Conservation (phyloP, 345 rosid genomes). For the Eucalyptus cloeziana region DNA sequence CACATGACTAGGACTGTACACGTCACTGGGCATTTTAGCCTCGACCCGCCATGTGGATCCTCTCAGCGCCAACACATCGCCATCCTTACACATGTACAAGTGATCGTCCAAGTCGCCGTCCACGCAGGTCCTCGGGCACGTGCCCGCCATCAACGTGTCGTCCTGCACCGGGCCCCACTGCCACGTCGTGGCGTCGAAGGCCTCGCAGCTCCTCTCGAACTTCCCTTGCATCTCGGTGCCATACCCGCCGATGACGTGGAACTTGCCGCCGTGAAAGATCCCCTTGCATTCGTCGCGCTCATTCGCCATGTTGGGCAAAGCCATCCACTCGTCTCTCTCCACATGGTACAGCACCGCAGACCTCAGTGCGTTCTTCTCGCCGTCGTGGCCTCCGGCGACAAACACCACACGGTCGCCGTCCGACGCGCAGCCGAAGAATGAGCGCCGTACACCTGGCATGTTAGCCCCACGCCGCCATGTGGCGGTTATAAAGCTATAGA, state of each 20-base stretch:
- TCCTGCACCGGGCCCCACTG: slow-evolving; percentile 33
- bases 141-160: not conserved
- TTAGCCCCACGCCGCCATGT: slow-evolving; percentile 52
- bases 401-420: slow-evolving; percentile 45
- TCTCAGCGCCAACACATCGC: slow-evolving; percentile 9
- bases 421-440: slow-evolving; percentile 56
- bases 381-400: slow-evolving; percentile 73
- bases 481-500: slow-evolving; percentile 36
- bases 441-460: slow-evolving; percentile 57
- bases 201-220: slow-evolving; percentile 36
- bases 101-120: not conserved
- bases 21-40: slow-evolving; percentile 37
- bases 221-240: slow-evolving; percentile 60
- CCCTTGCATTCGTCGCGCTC: slow-evolving; percentile 75
- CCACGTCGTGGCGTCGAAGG: slow-evolving; percentile 24
- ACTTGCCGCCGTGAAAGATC: slow-evolving; percentile 37
- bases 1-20: slow-evolving; percentile 14
- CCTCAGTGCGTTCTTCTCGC: slow-evolving; percentile 48
- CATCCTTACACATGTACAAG: slow-evolving; percentile 23
- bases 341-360: slow-evolving; percentile 54
- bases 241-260: slow-evolving; percentile 76
- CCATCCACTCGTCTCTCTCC: slow-evolving; percentile 36
- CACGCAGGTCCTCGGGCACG: slow-evolving; percentile 26
- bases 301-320: slow-evolving; percentile 49
- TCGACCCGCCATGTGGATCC: slow-evolving; percentile 26